These are phyloP conservation scores for Mortierella antarctica DNA, from an alignment of 192 early-diverging fungal genomes.

Conservation along the genomic window DNA sequence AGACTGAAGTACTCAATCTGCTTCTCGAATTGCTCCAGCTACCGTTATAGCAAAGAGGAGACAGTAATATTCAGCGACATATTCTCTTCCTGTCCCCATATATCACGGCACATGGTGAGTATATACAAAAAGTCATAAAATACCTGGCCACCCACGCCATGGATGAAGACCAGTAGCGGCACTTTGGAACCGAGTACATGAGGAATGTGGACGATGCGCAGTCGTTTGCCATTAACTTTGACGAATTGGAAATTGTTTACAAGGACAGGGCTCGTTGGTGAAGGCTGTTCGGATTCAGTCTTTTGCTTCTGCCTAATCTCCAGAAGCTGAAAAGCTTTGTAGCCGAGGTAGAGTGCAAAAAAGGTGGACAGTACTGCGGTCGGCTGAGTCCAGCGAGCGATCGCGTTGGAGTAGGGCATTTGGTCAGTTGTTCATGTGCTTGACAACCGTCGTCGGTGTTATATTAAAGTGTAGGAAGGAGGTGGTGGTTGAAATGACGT, in stretches of 20 bases:
- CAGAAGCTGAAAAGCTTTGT: conserved; percentile 19
- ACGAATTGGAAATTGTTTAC: conserved; percentile 59
- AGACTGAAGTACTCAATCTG: conserved; percentile 67
- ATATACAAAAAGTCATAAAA: conserved; percentile 3
- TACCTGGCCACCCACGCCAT: conserved; percentile 71
- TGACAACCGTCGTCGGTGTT: too few relatives aligned
- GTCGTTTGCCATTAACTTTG: conserved; percentile 55
- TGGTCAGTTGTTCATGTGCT: too few relatives aligned
- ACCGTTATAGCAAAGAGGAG: conserved; percentile 10
- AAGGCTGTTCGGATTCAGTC: conserved; percentile 6
- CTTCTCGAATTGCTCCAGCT: conserved; percentile 66
- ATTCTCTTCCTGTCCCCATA: neutral
- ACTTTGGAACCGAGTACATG: conserved; percentile 64
- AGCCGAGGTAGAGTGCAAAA: conserved; percentile 35
- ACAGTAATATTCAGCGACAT: neutral
- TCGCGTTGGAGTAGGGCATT: neutral
- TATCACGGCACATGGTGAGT: neutral
- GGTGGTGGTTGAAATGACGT: too few relatives aligned
- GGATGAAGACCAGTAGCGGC: conserved; percentile 67
- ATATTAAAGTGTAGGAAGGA: too few relatives aligned
- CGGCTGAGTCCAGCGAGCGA: conserved; percentile 13
- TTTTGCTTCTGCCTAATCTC: neutral
- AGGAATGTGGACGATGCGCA: conserved; percentile 66
- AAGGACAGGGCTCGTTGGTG: conserved; percentile 40
- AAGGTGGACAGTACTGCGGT: conserved; percentile 23